Percentiles rank a stretch among this genome's conserved stretches.
Conservation (phyloP, 352 stramenopile genomes). For the Phytopythium cucurbitacearum region DNA sequence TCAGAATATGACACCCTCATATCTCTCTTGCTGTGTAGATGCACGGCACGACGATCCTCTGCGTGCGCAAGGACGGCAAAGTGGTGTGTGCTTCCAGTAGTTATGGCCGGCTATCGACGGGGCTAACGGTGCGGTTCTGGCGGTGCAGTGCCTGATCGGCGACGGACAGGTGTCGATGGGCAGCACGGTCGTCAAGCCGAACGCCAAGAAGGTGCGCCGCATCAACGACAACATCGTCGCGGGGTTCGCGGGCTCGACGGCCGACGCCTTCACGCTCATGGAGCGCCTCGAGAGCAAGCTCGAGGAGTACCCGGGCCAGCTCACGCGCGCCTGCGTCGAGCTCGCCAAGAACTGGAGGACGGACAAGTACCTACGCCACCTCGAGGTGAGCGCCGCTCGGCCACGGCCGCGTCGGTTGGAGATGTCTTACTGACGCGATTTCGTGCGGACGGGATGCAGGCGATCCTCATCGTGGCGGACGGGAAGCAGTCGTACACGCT, state of each 20-base stretch:
- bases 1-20: background rate
- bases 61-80: conserved; percentile 96
- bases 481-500: conserved; percentile 95
- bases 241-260: conserved; percentile 96
- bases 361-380: conserved; percentile 96
- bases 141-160: conserved; percentile 89
- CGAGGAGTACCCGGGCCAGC: conserved; percentile 97
- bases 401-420: background rate
- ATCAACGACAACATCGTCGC: conserved; percentile 95
- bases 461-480: conserved; percentile 94
- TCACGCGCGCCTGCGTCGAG: conserved; percentile 96
- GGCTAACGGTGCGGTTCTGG: background rate
- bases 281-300: conserved; percentile 98
- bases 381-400: conserved; percentile 70
- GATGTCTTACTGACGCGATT: background rate
- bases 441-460: conserved; percentile 9
- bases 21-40: conserved; percentile 38
- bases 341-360: conserved; percentile 99
- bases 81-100: conserved; percentile 68
- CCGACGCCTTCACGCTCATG: conserved; percentile 98
- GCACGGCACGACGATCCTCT: conserved; percentile 98
- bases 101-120: background rate
- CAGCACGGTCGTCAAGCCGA: conserved; percentile 95
- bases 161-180: conserved; percentile 98
- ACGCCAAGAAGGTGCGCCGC: conserved; percentile 96